Percentiles rank a stretch among this genome's conserved stretches.
These are phyloP conservation scores for Hyaloraphidium curvatum DNA, from an alignment of 192 early-diverging fungal species.

Conservation along the genomic window DNA sequence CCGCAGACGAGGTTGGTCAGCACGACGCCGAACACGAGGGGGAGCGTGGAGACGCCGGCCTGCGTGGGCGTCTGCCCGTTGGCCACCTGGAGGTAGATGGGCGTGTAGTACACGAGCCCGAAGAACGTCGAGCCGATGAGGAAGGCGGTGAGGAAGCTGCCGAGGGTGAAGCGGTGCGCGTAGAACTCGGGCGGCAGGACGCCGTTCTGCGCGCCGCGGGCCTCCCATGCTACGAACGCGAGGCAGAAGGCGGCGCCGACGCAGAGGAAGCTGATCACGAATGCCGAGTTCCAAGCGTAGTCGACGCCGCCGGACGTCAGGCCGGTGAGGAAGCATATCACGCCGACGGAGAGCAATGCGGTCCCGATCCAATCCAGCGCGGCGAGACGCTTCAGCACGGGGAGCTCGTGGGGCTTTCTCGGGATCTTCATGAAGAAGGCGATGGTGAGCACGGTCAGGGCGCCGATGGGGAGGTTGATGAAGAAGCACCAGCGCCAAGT, in stretches of 20 bases:
- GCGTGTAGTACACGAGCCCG: constrained; percentile 47
- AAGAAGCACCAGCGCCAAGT: constrained; percentile 24
- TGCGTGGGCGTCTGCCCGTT: constrained; percentile 45
- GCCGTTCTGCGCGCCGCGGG: not conserved
- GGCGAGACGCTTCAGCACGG: constrained; percentile 15
- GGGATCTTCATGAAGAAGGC: constrained; percentile 31
- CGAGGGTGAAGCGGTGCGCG: not conserved
- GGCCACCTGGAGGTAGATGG: constrained; percentile 67
- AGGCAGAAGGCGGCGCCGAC: constrained; percentile 9
- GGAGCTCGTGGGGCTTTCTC: too few relatives aligned
- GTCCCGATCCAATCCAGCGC: constrained; percentile 41
- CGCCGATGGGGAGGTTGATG: constrained; percentile 37
- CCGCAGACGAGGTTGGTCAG: constrained; percentile 45
- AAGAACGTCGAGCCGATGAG: constrained; percentile 22
- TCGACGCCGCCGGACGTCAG: constrained; percentile 38
- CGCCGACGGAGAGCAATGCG: constrained; percentile 21
- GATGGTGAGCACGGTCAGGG: constrained; percentile 16
- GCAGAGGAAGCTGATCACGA: constrained; percentile 30
- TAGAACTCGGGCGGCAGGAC: not conserved
- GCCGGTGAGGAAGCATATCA: constrained; percentile 34
- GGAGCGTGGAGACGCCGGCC: constrained; percentile 53
- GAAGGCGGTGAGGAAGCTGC: constrained; percentile 7
- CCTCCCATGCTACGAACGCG: not conserved
- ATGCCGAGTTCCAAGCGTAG: constrained; percentile 35
- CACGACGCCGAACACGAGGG: constrained; percentile 53